Evolutionary conservation across 257 asterid species (phyloP).

Genomic region (Eustoma russellianum): DNA sequence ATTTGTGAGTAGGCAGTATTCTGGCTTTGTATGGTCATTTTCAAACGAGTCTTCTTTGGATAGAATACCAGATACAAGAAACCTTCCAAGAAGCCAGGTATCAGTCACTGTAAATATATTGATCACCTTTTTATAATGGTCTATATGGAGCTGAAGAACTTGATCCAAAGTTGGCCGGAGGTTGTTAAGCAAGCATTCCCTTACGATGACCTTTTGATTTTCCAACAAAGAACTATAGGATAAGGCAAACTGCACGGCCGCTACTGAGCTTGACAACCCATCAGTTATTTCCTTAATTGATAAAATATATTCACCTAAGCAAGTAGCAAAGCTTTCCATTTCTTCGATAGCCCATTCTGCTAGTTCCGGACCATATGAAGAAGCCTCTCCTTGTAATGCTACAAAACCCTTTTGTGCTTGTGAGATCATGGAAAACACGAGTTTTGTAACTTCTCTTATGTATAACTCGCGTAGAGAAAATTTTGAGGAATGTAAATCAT

Average conservation of each 20-base stretch:
- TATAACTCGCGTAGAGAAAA: slow-evolving; percentile 18
- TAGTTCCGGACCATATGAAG: slow-evolving; percentile 31
- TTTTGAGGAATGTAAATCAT: slow-evolving; percentile 29
- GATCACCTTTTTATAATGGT: slow-evolving; percentile 49
- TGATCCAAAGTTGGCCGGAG: slow-evolving; percentile 43
- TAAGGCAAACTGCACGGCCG: slow-evolving; percentile 43
- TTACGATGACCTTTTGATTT: slow-evolving; percentile 30
- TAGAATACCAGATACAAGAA: slow-evolving; percentile 47
- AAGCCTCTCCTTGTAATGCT: slow-evolving; percentile 39
- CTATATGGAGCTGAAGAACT: slow-evolving; percentile 33
- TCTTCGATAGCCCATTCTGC: slow-evolving; percentile 43
- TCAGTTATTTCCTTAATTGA: slow-evolving; percentile 42
- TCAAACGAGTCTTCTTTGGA: slow-evolving; percentile 18
- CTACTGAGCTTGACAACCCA: slow-evolving; percentile 35
- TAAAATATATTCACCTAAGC: slow-evolving; percentile 28
- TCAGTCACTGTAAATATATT: slow-evolving; percentile 49
- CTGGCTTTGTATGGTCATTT: slow-evolving; percentile 28
- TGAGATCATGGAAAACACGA: slow-evolving; percentile 54
- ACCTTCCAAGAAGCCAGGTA: slow-evolving; percentile 54
- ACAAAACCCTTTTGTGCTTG: slow-evolving; percentile 50
- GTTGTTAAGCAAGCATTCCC: slow-evolving; percentile 28
- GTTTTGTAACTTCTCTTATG: slow-evolving; percentile 30
- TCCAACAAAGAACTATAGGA: slow-evolving; percentile 63
- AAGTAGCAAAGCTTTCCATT: slow-evolving; percentile 28
- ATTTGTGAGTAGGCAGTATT: slow-evolving; percentile 47